Evolutionary conservation across 257 asterid genomes (phyloP).

Genomic region (Lithospermum erythrorhizon): DNA sequence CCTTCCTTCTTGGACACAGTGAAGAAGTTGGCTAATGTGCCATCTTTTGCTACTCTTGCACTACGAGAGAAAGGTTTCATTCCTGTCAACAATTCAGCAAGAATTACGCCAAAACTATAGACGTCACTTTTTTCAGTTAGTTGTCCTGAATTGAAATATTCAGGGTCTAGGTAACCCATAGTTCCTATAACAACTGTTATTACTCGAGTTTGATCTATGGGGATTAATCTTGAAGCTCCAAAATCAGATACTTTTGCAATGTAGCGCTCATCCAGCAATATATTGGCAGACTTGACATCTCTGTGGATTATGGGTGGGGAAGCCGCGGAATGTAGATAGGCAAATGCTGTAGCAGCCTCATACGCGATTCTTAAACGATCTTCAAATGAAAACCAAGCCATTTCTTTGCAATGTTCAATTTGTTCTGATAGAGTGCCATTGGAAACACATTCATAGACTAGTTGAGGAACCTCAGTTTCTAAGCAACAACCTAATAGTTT

Average conservation of each 20-base stretch:
- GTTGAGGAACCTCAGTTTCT: conserved; percentile 3
- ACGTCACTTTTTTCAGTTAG: conserved; percentile 4
- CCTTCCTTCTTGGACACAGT: neutral
- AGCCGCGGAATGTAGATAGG: conserved; percentile 5
- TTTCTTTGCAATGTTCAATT: neutral
- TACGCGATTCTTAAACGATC: conserved; percentile 1
- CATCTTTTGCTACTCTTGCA: neutral
- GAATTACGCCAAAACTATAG: conserved; percentile 3
- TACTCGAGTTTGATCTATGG: conserved; percentile 3
- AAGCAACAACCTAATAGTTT: conserved; percentile 5
- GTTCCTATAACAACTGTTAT: conserved; percentile 1
- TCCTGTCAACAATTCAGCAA: neutral
- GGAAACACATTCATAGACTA: conserved; percentile 4
- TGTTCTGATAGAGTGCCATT: conserved; percentile 1
- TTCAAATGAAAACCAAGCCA: neutral
- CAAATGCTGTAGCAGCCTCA: conserved; percentile 3
- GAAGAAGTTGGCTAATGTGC: neutral
- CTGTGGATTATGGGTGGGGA: conserved; percentile 1
- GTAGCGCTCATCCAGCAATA: neutral
- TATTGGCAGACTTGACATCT: conserved; percentile 4
- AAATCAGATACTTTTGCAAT: conserved; percentile 4
- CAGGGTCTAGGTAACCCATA: conserved; percentile 1
- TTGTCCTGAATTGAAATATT: neutral
- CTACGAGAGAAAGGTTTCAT: neutral
- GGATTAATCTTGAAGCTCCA: conserved; percentile 4